A percentile compares a stretch with the other conserved stretches of the same genome.
These are phyloP conservation scores for Psilocybe cyanescens DNA, from an alignment of 768 basidiomycete species.

Conservation along the genomic window DNA sequence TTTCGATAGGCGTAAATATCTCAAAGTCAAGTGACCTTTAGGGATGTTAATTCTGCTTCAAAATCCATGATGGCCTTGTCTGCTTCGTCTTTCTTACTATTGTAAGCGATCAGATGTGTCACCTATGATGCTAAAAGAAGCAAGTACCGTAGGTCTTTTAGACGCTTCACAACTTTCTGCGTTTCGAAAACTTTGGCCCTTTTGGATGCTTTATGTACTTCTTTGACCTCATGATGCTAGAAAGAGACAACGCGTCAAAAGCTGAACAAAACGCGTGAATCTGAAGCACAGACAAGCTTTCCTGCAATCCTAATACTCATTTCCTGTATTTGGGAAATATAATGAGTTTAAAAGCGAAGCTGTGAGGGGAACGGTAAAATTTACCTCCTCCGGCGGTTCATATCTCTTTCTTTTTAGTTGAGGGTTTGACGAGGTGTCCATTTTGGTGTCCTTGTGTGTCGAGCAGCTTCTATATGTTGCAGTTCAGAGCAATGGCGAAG, in stretches of 20 bases:
- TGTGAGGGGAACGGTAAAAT: not conserved
- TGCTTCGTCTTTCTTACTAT: conserved; percentile 41
- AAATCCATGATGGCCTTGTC: conserved; percentile 47
- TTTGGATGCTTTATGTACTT: conserved; percentile 77
- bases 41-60: conserved; percentile 59
- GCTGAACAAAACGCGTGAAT: not conserved
- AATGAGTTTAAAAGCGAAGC: not conserved
- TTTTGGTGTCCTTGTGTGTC: not conserved
- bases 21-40: conserved; percentile 57
- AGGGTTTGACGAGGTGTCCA: conserved; percentile 22
- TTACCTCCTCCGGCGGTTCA: conserved; percentile 38
- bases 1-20: conserved; percentile 8
- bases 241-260: conserved; percentile 11
- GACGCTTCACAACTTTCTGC: conserved; percentile 80
- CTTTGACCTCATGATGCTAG: conserved; percentile 78
- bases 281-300: conserved; percentile 54
- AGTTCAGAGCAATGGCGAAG: not conserved
- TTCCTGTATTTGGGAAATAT: conserved; percentile 34
- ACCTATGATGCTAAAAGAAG: not conserved
- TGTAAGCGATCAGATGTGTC: not conserved
- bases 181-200: conserved; percentile 82
- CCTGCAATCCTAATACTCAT: conserved; percentile 46
- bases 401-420: conserved; percentile 49
- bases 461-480: not conserved
- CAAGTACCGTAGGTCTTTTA: conserved; percentile 68